Base-by-base conservation (phyloP, 1,139 yeast genomes). In the Yamadazyma atlantica region DNA sequence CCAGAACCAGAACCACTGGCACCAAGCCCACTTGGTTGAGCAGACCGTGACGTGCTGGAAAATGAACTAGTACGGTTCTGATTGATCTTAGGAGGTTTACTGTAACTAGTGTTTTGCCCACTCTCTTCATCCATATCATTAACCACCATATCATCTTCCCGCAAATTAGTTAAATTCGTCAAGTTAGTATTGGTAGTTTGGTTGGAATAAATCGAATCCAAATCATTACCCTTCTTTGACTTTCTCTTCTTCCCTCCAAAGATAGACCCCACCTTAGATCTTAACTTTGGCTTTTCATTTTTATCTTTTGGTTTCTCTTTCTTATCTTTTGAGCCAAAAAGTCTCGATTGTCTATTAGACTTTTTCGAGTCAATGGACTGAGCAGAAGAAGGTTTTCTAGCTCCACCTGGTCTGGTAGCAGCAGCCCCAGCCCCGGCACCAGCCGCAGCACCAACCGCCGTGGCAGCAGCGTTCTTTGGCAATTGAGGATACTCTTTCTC, bases 191-290 rank as follows among this genome's bases (percentile, higher is more conserved):
- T 37, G 8, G 57, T 41, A 18, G 60, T 49, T 21, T 54, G 50
- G 14, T 54, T 51, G 4, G 69, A 54, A 18, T 55, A 46, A 32
- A 59, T 40, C 1, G 70, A 61, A 9, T 55, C 68, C 35, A 58
- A 51, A 48, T 70, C 76, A 6, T 66, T 68, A 34, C 56, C 52
- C 42, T 59, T 61, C 41, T 52, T 41, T 5, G 53, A 33, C 23
- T 64, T 64, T 48, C 71, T 72, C 51, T 78, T 68, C 53, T 78
- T 80, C 48, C 85, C 77, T 32, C 85, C 82, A 58, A 89, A 85
- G 43, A 89, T 81, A 0, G 96, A 87, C 13, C 96, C 96, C 29
- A 89, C 89, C 55, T 71, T 81, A 4, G 95, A 85, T 56, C 82
- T 80, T 53, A 89, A 64, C 45, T 75, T 79, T 17, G 66, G 61